Evolutionary conservation across 2,329 filamentous ascomycete species (phyloP), one percentile per base, ranked within the genome.

Genomic region (Cladosporium sp.): DNA sequence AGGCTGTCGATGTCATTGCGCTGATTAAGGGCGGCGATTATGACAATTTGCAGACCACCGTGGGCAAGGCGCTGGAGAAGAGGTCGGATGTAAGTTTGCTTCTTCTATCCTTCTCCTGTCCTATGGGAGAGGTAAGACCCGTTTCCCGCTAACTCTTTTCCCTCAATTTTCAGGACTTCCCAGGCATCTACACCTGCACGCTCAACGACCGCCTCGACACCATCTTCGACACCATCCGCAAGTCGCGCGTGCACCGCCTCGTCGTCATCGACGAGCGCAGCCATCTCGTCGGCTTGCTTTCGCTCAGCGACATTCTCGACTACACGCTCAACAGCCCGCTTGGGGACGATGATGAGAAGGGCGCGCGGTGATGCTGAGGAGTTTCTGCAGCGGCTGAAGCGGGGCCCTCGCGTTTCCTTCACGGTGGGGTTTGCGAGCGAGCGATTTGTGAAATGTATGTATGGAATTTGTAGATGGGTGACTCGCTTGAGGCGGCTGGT

Each of bases 201-300:
- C 79, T 93, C 55, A 85, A 94, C 55, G 93, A 98, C 69, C 84
- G 91, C 49, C 79, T 98, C 43, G 92, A 95, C 66, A 92, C 91
- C 9, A 93, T 98, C 59, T 97, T 97, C 67, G 91, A 96, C 68
- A 97, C 93, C 1, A 88, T 98, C 59, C 87, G 92, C 58, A 94
- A 92, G 72, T 95, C 91, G 39, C 81, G 94, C 54, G 92, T 98
- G 22, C 93, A 98, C 70, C 82, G 93, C 55, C 77, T 98, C 57
- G 85, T 97, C 50, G 86, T 98, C 42, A 88, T 98, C 51, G 91
- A 98, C 68, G 90, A 96, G 57, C 80, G 91, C 46, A 88, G 84
- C 65, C 83, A 84, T 59, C 80, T 98, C 49, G 87, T 85, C 67
- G 93, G 93, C 40, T 82, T 98, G 49, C 83, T 98, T 53, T 96